Percentiles rank a stretch among this genome's conserved stretches.
Evolutionary conservation across 495 filamentous ascomycete genomes (phyloP).

Genomic region (Glarea lozoyensis): DNA sequence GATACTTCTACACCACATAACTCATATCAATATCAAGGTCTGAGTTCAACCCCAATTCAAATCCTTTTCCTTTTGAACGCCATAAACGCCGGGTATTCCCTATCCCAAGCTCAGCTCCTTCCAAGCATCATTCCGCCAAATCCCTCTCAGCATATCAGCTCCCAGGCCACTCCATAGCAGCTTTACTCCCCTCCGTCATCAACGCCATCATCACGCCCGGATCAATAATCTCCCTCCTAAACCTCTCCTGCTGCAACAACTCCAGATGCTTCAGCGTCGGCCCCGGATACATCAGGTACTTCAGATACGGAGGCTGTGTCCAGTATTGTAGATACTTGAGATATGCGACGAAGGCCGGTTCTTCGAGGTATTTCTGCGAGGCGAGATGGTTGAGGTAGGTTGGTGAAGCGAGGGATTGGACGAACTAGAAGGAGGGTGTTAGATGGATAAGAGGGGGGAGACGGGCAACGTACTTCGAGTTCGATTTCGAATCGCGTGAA

Average conservation of each 20-base stretch:
- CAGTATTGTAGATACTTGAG: constrained; percentile 81
- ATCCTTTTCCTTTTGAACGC: background rate
- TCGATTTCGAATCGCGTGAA: constrained; percentile 67
- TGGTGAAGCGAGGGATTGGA: constrained; percentile 78
- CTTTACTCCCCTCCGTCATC: constrained; percentile 40
- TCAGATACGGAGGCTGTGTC: constrained; percentile 70
- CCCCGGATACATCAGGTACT: constrained; percentile 72
- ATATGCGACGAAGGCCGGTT: constrained; percentile 69
- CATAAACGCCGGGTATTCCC: constrained; percentile 14
- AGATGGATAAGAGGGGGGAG: background rate
- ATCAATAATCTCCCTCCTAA: constrained; percentile 72
- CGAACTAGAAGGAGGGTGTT: constrained; percentile 49
- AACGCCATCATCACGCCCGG: constrained; percentile 61
- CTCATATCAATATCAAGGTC: background rate
- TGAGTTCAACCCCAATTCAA: background rate
- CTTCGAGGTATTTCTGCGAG: constrained; percentile 38
- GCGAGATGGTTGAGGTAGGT: constrained; percentile 79
- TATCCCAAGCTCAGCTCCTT: background rate
- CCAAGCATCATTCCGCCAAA: background rate
- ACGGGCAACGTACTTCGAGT: constrained; percentile 44
- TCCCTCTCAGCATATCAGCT: constrained; percentile 3
- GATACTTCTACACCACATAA: too few species aligned
- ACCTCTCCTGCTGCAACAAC: constrained; percentile 72
- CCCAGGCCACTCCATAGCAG: constrained; percentile 8
- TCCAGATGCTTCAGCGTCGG: constrained; percentile 76